Percentiles rank a stretch among this genome's conserved stretches.
Conservation (phyloP, 2,329 filamentous ascomycete genomes). For the Xylariaceae sp. region DNA sequence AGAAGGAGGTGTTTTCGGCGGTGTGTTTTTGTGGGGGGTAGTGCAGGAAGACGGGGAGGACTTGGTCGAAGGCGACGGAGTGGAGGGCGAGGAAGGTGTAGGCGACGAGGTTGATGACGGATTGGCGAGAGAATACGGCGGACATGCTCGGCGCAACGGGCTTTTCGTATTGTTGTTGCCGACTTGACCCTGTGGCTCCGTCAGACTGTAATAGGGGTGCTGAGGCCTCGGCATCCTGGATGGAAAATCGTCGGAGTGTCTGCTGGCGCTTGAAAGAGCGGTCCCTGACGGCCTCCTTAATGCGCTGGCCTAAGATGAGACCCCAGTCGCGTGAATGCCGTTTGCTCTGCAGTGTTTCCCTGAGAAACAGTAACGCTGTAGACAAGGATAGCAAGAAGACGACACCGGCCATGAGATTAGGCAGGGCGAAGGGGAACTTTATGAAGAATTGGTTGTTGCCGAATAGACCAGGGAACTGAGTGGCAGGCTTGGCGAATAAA, state of each 20-base stretch:
- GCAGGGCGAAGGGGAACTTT: slow-evolving; percentile 74
- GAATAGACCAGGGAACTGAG: slow-evolving; percentile 68
- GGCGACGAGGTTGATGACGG: slow-evolving; percentile 65
- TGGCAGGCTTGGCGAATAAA: slow-evolving; percentile 73
- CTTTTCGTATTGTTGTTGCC: slow-evolving; percentile 20
- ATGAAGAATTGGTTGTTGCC: slow-evolving; percentile 62
- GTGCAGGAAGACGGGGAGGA: slow-evolving; percentile 84
- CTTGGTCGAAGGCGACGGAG: slow-evolving; percentile 77
- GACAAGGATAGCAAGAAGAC: slow-evolving; percentile 75
- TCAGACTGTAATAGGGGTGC: slow-evolving; percentile 46
- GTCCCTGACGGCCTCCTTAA: slow-evolving; percentile 42
- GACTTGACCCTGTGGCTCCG: slow-evolving; percentile 23
- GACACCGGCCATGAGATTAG: slow-evolving; percentile 70
- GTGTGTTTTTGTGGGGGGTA: slow-evolving; percentile 58
- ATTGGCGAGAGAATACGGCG: slow-evolving; percentile 65
- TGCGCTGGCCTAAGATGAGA: slow-evolving; percentile 61
- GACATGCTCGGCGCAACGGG: slow-evolving; percentile 24
- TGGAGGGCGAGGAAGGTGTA: slow-evolving; percentile 82
- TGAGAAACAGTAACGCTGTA: slow-evolving; percentile 71
- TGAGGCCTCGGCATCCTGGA: slow-evolving; percentile 52
- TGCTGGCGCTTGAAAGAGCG: slow-evolving; percentile 24
- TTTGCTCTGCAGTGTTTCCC: slow-evolving; percentile 76
- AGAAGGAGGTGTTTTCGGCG: slow-evolving; percentile 54
- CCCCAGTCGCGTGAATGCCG: slow-evolving; percentile 69
- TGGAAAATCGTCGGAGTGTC: slow-evolving; percentile 40